Evolutionary conservation across 306 rosid species (phyloP).

Genomic region (Amphicarpaea edgeworthii): DNA sequence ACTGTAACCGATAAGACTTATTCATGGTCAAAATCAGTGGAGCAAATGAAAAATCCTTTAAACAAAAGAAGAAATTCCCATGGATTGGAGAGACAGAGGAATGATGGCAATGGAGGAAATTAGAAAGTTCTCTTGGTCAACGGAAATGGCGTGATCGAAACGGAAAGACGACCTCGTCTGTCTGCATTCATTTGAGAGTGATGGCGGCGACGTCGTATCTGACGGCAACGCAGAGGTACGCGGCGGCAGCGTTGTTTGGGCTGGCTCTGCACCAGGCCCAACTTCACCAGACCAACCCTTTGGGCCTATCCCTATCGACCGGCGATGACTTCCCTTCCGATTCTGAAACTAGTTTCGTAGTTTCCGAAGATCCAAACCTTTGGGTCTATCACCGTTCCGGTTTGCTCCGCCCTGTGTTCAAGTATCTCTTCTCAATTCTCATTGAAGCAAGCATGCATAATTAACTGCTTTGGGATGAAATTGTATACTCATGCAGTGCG

Average conservation of each 20-base stretch:
- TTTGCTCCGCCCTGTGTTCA: slow-evolving; percentile 75
- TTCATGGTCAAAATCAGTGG: too few species aligned
- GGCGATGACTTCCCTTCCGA: slow-evolving; percentile 38
- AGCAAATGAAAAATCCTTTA: too few species aligned
- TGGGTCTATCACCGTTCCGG: slow-evolving; percentile 71
- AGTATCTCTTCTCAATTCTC: slow-evolving; percentile 44
- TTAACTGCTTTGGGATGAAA: neutral
- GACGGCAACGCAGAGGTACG: slow-evolving; percentile 76
- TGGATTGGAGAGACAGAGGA: too few species aligned
- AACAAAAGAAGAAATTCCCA: too few species aligned
- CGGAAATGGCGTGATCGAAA: slow-evolving; percentile 18
- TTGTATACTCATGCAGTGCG: neutral
- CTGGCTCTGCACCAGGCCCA: slow-evolving; percentile 80
- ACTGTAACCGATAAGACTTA: too few species aligned
- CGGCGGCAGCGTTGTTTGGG: slow-evolving; percentile 70
- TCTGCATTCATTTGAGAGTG: neutral
- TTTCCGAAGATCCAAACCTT: slow-evolving; percentile 69
- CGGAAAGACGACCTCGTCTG: neutral
- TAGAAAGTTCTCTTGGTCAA: neutral
- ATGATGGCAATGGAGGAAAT: neutral
- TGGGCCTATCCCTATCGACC: slow-evolving; percentile 46
- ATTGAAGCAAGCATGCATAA: neutral
- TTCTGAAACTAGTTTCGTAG: slow-evolving; percentile 45
- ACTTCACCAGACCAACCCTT: slow-evolving; percentile 68
- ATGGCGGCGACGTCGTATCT: slow-evolving; percentile 63